Base-by-base conservation (phyloP, 2,329 filamentous ascomycete species). In the Ustulina deusta region DNA sequence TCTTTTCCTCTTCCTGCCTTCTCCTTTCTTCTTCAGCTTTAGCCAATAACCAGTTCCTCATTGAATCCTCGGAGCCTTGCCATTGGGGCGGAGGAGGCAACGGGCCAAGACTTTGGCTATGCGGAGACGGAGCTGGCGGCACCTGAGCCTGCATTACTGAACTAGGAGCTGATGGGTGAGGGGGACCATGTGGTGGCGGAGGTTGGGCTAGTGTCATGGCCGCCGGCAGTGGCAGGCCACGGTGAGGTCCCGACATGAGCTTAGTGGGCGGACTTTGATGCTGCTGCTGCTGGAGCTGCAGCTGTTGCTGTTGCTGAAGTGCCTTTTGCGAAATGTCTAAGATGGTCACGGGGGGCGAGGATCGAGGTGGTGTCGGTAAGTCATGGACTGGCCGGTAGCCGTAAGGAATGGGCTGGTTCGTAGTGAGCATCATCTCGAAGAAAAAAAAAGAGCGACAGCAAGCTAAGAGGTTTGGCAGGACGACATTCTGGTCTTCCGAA, bases 21-120 rank as follows among this genome's bases (percentile, higher is more conserved):
- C 89, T 86, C 75, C 85, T 88, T 75, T 94, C 91, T 76, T 94
- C 91, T 78, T 94, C 92, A 0, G 88, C 83, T 78, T 90, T 93
- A 61, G 91, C 89, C 62, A 86, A 80, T 25, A 93, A 81, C 91
- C 91, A 94, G 62, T 85, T 86, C 69, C 86, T 88, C 89, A 92
- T 91, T 2, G 89, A 86, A 42, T 93, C 91, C 74, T 93, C 90
- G 38, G 86, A 83, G 55, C 86, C 86, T 75, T 90, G 87, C 86
- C 90, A 91, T 77, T 89, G 86, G 46, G 87, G 85, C 32, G 90
- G 89, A 34, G 87, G 83, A n/a, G 90, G 90, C 44, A 92, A 80
- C 67, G 87, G 83, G 38, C 83, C 84, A 66, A 86, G 78, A 22
- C 81, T 79, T 74, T 81, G 81, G 69, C 70, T 81, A 76, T 78